phyloP scores from a whole-genome alignment of 1,139 yeast genomes.

The Geotrichum candidum region DNA sequence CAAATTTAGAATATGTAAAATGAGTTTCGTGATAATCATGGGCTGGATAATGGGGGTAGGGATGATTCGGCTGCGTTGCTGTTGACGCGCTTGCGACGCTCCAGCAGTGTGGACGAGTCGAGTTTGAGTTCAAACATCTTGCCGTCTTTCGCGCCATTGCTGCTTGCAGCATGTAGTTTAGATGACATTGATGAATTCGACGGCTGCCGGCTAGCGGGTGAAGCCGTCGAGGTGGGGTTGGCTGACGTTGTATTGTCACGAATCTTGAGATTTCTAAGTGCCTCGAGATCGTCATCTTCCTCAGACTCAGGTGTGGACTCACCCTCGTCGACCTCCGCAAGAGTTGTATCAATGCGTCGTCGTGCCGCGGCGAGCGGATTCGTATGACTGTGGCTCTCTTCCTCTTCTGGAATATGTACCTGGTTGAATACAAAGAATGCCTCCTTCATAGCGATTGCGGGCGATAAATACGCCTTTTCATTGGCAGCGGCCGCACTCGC shows the following conservation, averaged over 20 bases:
- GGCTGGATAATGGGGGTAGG: neutral
- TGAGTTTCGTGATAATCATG: neutral
- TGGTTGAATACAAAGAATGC: constrained; percentile 62
- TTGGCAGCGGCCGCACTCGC: neutral
- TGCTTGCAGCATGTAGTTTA: neutral
- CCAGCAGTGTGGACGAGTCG: constrained; percentile 17
- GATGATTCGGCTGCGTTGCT: constrained; percentile 1
- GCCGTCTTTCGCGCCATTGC: neutral
- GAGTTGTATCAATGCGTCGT: constrained; percentile 1
- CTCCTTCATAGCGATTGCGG: constrained; percentile 11
- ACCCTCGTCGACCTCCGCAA: constrained; percentile 13
- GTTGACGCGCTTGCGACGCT: constrained; percentile 14
- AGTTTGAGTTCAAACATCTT: constrained; percentile 17
- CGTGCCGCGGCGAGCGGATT: neutral
- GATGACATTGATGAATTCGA: neutral
- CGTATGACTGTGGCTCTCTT: neutral
- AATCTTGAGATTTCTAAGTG: constrained; percentile 7
- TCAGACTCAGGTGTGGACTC: constrained; percentile 4
- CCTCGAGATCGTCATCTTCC: constrained; percentile 9
- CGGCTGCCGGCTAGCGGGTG: neutral
- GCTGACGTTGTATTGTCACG: neutral
- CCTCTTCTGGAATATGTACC: constrained; percentile 89
- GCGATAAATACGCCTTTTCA: constrained; percentile 24
- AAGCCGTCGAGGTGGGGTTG: neutral
- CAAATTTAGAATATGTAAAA: neutral